Evolutionary conservation across 345 rosid species (phyloP).

Genomic region (Populus nigra): DNA sequence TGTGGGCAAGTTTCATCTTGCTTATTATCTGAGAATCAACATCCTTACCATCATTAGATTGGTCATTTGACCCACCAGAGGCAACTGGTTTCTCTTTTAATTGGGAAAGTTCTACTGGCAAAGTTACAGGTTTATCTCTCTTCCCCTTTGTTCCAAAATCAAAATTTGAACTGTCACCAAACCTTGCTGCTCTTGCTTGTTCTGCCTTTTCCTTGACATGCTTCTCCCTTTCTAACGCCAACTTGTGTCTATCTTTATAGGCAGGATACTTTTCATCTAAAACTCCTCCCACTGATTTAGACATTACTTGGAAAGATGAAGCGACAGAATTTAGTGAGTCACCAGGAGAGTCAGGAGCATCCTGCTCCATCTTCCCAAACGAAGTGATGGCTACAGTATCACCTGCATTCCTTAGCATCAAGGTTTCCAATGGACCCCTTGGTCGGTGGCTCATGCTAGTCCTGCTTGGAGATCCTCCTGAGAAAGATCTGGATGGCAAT

Average conservation of each 20-base stretch:
- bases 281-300: conserved; percentile 78
- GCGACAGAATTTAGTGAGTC: conserved; percentile 63
- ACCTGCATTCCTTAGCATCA: conserved; percentile 86
- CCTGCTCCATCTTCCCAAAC: conserved; percentile 71
- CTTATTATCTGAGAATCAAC: conserved; percentile 52
- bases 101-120: conserved; percentile 76
- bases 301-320: conserved; percentile 81
- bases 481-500: conserved; percentile 71
- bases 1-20: conserved; percentile 66
- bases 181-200: conserved; percentile 70
- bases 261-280: conserved; percentile 86
- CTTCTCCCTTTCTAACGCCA: conserved; percentile 89
- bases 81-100: conserved; percentile 59
- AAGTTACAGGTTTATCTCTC: conserved; percentile 29
- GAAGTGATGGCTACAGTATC: conserved; percentile 79
- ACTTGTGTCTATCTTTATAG: conserved; percentile 83
- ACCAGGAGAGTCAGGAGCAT: conserved; percentile 52
- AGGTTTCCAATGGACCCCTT: conserved; percentile 81
- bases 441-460: conserved; percentile 54
- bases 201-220: conserved; percentile 76
- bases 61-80: conserved; percentile 45
- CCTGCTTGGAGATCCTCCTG: conserved; percentile 76
- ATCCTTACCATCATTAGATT: conserved; percentile 47
- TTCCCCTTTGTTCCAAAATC: conserved; percentile 28
- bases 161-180: conserved; percentile 41